Evolutionary conservation across 768 basidiomycete genomes (phyloP).

Genomic region (Trametes sanguinea): DNA sequence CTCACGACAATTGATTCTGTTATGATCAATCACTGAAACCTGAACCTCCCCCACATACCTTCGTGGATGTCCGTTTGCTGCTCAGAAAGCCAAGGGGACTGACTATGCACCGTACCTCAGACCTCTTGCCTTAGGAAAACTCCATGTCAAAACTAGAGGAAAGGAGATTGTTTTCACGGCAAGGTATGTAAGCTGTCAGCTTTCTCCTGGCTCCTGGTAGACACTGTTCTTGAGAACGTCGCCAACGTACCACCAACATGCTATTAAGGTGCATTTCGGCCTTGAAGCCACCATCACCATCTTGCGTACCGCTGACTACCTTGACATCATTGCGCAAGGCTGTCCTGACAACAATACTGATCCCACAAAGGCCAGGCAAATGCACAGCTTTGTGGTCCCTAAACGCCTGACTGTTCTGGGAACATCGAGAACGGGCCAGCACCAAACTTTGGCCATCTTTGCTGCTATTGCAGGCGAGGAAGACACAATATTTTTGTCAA

Average conservation of each 20-base stretch:
- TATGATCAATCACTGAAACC: too few species aligned
- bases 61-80: background rate
- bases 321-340: background rate
- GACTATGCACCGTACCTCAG: background rate
- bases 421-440: background rate
- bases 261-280: background rate
- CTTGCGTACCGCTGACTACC: background rate
- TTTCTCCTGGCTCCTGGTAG: too few species aligned
- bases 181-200: background rate
- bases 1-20: too few species aligned
- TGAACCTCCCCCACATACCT: background rate
- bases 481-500: background rate
- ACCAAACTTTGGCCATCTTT: background rate
- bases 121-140: background rate
- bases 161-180: background rate
- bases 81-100: background rate
- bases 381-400: slow-evolving; percentile 1
- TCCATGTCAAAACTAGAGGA: background rate
- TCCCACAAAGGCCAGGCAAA: background rate
- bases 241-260: background rate
- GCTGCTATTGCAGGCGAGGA: background rate
- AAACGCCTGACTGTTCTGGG: background rate
- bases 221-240: background rate
- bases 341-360: background rate
- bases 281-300: background rate